Percentiles rank a stretch among this genome's conserved stretches.
phyloP scores from a whole-genome alignment of 1,284 basidiomycete genomes.

The Cerrena zonata region DNA sequence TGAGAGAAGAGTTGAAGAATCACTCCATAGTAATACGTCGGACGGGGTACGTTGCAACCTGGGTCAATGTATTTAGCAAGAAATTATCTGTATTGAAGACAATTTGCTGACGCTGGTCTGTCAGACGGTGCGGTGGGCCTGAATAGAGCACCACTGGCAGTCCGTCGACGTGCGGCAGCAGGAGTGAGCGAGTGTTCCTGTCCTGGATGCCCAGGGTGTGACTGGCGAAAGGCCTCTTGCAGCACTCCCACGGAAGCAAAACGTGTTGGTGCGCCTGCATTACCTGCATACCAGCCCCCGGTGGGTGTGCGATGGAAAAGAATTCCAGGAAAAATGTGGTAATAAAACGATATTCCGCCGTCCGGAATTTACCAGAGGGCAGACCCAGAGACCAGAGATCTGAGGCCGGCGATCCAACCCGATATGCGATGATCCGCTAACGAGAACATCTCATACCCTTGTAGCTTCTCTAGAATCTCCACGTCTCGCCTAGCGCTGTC shows the following conservation, averaged over 20 bases:
- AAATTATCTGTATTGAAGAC: not conserved
- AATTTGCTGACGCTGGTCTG: not conserved
- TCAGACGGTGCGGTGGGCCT: not conserved
- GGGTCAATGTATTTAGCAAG: not conserved
- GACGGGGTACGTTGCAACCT: not conserved
- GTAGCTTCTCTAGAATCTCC: conserved; percentile 17
- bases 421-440: conserved; percentile 30
- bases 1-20: not conserved
- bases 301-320: not conserved
- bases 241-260: not conserved
- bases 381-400: conserved; percentile 15
- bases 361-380: not conserved
- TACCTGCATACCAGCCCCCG: not conserved
- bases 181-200: not conserved
- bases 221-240: not conserved
- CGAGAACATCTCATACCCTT: conserved; percentile 17
- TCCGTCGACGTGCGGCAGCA: too few species aligned
- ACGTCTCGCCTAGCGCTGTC: conserved; percentile 14
- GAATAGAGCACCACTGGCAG: not conserved
- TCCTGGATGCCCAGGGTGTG: not conserved
- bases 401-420: conserved; percentile 20
- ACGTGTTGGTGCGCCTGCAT: not conserved
- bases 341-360: conserved; percentile 5
- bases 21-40: not conserved
- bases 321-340: conserved; percentile 9